Evolutionary conservation across 805 yeast genomes (phyloP).

Genomic region (Ogataea nonfermentans): DNA sequence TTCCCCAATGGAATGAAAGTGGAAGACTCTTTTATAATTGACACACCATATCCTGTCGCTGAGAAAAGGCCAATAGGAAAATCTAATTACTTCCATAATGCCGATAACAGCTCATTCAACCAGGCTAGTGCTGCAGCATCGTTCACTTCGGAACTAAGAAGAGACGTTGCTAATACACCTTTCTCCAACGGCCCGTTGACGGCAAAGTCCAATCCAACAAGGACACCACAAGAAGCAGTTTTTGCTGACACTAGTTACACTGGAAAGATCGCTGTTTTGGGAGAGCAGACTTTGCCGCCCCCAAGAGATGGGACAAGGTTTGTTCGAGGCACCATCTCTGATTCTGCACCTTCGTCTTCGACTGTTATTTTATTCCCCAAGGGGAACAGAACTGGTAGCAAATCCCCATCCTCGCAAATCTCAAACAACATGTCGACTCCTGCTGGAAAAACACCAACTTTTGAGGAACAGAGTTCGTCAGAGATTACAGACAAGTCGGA

Average conservation of each 20-base stretch:
- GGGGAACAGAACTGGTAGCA: constrained; percentile 26
- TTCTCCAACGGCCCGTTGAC: constrained; percentile 10
- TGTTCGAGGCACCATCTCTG: constrained; percentile 10
- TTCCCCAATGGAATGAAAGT: constrained; percentile 69
- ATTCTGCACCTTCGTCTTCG: constrained; percentile 26
- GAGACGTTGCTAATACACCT: constrained; percentile 13
- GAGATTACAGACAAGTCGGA: constrained; percentile 9
- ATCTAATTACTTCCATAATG: not conserved
- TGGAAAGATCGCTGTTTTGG: constrained; percentile 29
- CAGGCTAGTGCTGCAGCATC: constrained; percentile 5
- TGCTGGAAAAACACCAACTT: constrained; percentile 1
- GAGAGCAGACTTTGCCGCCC: constrained; percentile 31
- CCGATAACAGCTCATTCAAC: not conserved
- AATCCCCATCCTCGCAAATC: constrained; percentile 15
- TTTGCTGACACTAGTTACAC: constrained; percentile 13
- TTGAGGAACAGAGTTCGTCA: not conserved
- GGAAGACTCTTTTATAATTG: constrained; percentile 62
- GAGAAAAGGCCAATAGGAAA: constrained; percentile 6
- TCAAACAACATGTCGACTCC: not conserved
- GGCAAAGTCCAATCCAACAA: constrained; percentile 11
- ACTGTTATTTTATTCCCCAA: constrained; percentile 52
- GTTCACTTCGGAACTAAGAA: constrained; percentile 6
- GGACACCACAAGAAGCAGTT: constrained; percentile 15
- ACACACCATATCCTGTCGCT: constrained; percentile 34
- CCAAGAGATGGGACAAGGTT: constrained; percentile 27